Base-by-base conservation (phyloP, 257 asterid species). In the Solanum dulcamara region DNA sequence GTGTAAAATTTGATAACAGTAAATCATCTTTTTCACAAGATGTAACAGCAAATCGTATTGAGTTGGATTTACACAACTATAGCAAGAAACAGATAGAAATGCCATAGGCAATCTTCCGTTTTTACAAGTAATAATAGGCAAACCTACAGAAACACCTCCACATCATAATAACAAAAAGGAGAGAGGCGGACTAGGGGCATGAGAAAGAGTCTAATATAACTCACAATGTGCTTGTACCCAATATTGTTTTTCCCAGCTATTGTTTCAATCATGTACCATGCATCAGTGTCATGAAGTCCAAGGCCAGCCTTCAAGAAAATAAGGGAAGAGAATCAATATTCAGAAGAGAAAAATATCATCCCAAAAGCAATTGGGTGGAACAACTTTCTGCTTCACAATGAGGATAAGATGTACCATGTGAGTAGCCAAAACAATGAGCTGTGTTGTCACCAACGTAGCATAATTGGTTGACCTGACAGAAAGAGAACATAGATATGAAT, bases 261-360 rank as follows among this genome's bases (percentile, higher is more conserved):
- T 67, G 98, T 96, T 89, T 96, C 99, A 85, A 96, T 94, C 91
- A 96, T 90, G 87, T 87, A 88, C 99, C 99, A 96, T 6, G 98
- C 96, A 86, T 96, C 98, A 84, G 90, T 94, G 86, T 96, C 99
- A 68, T 98, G 89, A 90, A 96, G 97, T 87, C 97, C 99, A 85
- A 96, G 86, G 35, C 98, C 99, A 88, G 97, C 98, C 99, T 96
- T 84, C 85, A 86, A 48, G 51, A 79, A 40, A 87, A 67, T 60
- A 85, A 87, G 92, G 81, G 74, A 85, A 75, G 87, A 82, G 88
- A 81, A 87, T 79, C 85, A 87, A 51, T 86, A 86, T 81, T 87
- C 80, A 84, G 84, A 42, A 84, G 80, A 70, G 50, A 59, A 64
- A 48, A 37, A 17, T 80, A 79, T 22, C 14, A 38, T 30, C 57